Percentiles rank a stretch among this genome's conserved stretches.
These are phyloP conservation scores for Imleria badia DNA, from an alignment of 768 basidiomycete species.

Conservation along the genomic window DNA sequence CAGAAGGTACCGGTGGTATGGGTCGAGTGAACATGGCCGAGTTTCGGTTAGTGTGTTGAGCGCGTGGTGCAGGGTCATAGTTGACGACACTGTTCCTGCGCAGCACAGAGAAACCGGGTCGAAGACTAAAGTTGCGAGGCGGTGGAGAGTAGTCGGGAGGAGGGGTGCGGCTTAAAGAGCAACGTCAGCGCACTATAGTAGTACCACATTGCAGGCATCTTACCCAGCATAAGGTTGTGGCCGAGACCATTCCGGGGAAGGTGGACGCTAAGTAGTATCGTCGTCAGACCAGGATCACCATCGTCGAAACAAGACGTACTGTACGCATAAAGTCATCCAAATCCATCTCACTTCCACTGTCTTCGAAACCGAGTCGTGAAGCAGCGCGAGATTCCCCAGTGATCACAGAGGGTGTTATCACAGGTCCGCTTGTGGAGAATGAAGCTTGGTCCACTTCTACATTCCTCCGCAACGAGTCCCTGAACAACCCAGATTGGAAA, in stretches of 20 bases:
- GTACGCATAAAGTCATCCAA: constrained; percentile 18
- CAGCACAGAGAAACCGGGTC: constrained; percentile 14
- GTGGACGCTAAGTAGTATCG: constrained; percentile 18
- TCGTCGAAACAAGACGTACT: constrained; percentile 3
- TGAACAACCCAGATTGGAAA: constrained; percentile 33
- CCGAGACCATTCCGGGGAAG: constrained; percentile 26
- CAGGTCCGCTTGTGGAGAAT: constrained; percentile 8
- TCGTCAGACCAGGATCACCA: constrained; percentile 3
- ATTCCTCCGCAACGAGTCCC: constrained; percentile 32
- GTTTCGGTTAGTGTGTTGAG: constrained; percentile 13
- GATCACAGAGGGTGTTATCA: background rate
- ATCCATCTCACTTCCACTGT: constrained; percentile 31
- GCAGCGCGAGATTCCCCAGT: constrained; percentile 11
- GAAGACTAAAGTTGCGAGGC: constrained; percentile 15
- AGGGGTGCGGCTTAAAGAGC: constrained; percentile 21
- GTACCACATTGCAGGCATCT: background rate
- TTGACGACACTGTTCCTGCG: constrained; percentile 9
- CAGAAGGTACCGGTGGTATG: constrained; percentile 7
- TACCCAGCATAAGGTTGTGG: constrained; percentile 29
- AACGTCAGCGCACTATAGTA: background rate
- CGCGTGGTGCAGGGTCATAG: constrained; percentile 8
- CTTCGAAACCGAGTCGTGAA: constrained; percentile 19
- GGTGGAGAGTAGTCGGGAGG: constrained; percentile 23
- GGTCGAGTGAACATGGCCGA: constrained; percentile 8
- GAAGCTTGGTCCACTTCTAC: constrained; percentile 23